phyloP scores from a whole-genome alignment of 768 basidiomycete species.

The Psilocybe cubensis region DNA sequence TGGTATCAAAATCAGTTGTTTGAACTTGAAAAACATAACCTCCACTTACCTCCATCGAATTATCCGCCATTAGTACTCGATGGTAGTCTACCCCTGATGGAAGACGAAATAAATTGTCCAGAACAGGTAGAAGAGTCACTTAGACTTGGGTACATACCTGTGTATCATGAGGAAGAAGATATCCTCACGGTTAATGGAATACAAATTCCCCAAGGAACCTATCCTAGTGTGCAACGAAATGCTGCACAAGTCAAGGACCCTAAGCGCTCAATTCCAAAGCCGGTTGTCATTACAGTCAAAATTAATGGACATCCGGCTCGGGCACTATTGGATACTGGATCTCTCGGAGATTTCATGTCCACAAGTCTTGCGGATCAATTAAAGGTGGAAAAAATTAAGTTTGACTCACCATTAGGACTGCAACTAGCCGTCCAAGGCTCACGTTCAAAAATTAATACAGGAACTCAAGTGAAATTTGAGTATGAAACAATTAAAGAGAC shows the following conservation, averaged over 20 bases:
- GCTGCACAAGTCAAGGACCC: conserved; percentile 21
- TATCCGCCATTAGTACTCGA: too few relatives aligned
- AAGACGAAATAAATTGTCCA: too few relatives aligned
- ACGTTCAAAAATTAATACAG: conserved; percentile 35
- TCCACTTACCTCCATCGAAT: too few relatives aligned
- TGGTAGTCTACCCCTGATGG: too few relatives aligned
- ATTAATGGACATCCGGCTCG: conserved; percentile 35
- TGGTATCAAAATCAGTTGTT: too few relatives aligned
- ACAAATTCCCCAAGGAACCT: conserved; percentile 19
- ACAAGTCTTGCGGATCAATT: conserved; percentile 40
- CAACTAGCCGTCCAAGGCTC: conserved; percentile 48
- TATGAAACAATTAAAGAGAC: conserved; percentile 39
- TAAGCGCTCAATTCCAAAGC: conserved; percentile 28
- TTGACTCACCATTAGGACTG: conserved; percentile 35
- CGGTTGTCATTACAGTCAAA: conserved; percentile 30
- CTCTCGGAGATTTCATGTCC: conserved; percentile 45
- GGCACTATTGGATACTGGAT: conserved; percentile 42
- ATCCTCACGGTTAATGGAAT: conserved; percentile 4
- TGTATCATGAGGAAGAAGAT: background rate
- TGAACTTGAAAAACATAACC: too few relatives aligned
- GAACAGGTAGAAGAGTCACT: too few relatives aligned
- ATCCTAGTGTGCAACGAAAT: conserved; percentile 28
- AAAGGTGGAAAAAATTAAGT: conserved; percentile 19
- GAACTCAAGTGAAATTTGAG: conserved; percentile 23
- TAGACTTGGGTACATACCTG: too few relatives aligned